Evolutionary conservation across 1,284 basidiomycete genomes (phyloP).

Genomic region (Inonotus obliquus): DNA sequence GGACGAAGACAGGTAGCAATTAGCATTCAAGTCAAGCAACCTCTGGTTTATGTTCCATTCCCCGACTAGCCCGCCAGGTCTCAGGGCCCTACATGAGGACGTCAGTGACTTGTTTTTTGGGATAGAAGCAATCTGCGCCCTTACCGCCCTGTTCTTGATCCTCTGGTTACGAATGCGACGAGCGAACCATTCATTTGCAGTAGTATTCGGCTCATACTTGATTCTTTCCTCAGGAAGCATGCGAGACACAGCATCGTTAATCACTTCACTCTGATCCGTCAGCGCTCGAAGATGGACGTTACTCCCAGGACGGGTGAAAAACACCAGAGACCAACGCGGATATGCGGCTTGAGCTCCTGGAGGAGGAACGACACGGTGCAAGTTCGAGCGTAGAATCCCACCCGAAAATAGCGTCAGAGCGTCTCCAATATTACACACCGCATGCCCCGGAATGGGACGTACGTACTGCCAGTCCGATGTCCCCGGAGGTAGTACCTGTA

Average conservation of each 20-base stretch:
- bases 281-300: constrained; percentile 42
- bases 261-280: constrained; percentile 38
- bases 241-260: neutral
- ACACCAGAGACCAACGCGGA: constrained; percentile 57
- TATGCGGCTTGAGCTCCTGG: constrained; percentile 40
- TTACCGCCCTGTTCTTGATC: constrained; percentile 39
- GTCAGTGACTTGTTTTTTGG: neutral
- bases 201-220: constrained; percentile 25
- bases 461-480: constrained; percentile 64
- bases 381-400: constrained; percentile 51
- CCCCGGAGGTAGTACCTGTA: constrained; percentile 64
- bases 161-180: constrained; percentile 42
- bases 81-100: constrained; percentile 8
- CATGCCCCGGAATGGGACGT: constrained; percentile 54
- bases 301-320: constrained; percentile 58
- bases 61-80: constrained; percentile 13
- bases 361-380: constrained; percentile 47
- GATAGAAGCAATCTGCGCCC: constrained; percentile 12
- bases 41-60: constrained; percentile 15
- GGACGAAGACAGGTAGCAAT: too few species aligned
- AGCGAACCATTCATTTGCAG: constrained; percentile 45
- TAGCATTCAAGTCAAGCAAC: neutral
- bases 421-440: constrained; percentile 59
- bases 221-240: neutral
- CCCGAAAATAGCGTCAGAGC: constrained; percentile 54